phyloP scores from a whole-genome alignment of 495 filamentous ascomycete species.

The Acidomyces sp. region DNA sequence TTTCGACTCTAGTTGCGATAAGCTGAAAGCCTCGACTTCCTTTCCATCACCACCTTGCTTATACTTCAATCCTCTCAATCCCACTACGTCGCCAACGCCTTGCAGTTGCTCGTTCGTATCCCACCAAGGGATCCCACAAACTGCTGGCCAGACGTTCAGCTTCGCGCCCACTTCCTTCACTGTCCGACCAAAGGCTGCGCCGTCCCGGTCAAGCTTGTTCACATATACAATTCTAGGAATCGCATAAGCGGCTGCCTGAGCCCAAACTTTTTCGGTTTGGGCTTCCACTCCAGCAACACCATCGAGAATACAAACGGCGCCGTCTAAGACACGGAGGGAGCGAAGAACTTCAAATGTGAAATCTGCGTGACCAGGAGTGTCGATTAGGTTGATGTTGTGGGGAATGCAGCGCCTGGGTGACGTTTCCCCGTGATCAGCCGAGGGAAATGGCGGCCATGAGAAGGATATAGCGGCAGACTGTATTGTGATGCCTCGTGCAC shows the following conservation, averaged over 20 bases:
- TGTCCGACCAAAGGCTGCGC: conserved; percentile 76
- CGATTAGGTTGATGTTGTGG: conserved; percentile 84
- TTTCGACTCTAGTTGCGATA: conserved; percentile 39
- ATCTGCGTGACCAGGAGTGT: conserved; percentile 95
- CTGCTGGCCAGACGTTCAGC: conserved; percentile 69
- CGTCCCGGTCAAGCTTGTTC: conserved; percentile 94
- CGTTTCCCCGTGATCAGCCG: background rate
- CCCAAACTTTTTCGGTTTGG: conserved; percentile 95
- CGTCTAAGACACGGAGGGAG: conserved; percentile 84
- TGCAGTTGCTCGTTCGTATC: conserved; percentile 48
- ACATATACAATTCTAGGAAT: conserved; percentile 83
- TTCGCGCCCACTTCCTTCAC: conserved; percentile 72
- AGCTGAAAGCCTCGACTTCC: conserved; percentile 36
- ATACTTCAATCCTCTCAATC: conserved; percentile 39
- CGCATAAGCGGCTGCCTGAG: conserved; percentile 67
- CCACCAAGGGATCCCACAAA: conserved; percentile 95
- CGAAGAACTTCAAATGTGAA: conserved; percentile 97
- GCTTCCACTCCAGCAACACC: conserved; percentile 95
- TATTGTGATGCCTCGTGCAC: conserved; percentile 90
- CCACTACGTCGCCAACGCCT: conserved; percentile 74
- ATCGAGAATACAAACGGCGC: conserved; percentile 90
- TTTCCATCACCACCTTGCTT: conserved; percentile 57
- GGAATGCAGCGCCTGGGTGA: conserved; percentile 12
- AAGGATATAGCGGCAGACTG: conserved; percentile 96
- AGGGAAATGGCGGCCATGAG: conserved; percentile 50